A percentile compares a stretch with the other conserved stretches of the same genome.
Conservation (phyloP, 2,329 filamentous ascomycete genomes). For the Pestalotiopsis fici region DNA sequence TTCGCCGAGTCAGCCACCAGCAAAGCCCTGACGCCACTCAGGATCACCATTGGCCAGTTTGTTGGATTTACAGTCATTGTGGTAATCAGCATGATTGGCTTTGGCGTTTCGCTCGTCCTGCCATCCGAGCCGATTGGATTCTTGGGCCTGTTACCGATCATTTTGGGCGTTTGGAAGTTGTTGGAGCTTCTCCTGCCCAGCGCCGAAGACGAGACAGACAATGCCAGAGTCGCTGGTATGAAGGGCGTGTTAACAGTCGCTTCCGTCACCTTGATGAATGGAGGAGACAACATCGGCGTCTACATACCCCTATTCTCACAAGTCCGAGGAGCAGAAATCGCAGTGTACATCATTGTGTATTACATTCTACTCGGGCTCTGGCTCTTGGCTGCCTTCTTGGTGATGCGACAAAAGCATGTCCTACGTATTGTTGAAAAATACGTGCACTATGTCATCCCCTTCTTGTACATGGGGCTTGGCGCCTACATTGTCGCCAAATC, state of each 20-base stretch:
- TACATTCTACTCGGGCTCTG: conserved; percentile 33
- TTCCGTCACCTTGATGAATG: conserved; percentile 33
- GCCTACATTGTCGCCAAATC: conserved; percentile 33
- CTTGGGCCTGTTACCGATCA: conserved; percentile 31
- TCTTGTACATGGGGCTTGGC: conserved; percentile 33
- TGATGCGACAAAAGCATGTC: conserved; percentile 32
- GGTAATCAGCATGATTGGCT: conserved; percentile 34
- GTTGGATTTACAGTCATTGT: conserved; percentile 34
- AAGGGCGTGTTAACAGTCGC: conserved; percentile 28
- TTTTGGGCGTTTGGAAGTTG: conserved; percentile 32
- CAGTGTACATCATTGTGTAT: conserved; percentile 32
- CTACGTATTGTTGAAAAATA: conserved; percentile 25
- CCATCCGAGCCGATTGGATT: conserved; percentile 35
- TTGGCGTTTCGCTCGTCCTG: conserved; percentile 29
- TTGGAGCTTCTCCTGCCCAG: conserved; percentile 18
- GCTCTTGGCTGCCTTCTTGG: conserved; percentile 28
- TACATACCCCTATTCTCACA: conserved; percentile 36
- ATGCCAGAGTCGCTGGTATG: conserved; percentile 12
- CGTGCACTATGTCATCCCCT: conserved; percentile 24
- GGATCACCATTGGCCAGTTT: conserved; percentile 27
- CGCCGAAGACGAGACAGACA: conserved; percentile 14
- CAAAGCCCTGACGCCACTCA: conserved; percentile 19
- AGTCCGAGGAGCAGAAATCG: conserved; percentile 29
- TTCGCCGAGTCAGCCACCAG: conserved; percentile 32
- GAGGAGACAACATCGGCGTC: conserved; percentile 35